Percentiles rank a stretch among this genome's conserved stretches.
phyloP scores from a whole-genome alignment of 495 filamentous ascomycete species.

The Aspergillus heteromorphus region DNA sequence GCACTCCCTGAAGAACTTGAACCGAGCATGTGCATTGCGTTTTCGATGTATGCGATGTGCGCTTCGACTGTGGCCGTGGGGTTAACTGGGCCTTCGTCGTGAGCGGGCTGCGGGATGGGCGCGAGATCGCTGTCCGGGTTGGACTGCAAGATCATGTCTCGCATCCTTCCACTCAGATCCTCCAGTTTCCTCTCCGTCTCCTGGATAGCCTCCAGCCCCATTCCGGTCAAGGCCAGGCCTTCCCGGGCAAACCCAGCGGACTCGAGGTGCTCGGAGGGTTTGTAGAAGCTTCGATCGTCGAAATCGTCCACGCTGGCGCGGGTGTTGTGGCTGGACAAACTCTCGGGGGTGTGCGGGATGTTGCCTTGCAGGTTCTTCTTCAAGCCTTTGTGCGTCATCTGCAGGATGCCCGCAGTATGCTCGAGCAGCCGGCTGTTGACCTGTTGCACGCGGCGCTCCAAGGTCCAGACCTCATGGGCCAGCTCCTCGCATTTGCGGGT shows the following conservation, averaged over 20 bases:
- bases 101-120: conserved; percentile 27
- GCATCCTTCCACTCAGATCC: conserved; percentile 63
- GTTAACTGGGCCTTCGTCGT: conserved; percentile 15
- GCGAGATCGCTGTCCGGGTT: conserved; percentile 42
- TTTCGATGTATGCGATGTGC: conserved; percentile 50
- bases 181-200: conserved; percentile 66
- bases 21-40: conserved; percentile 34
- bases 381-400: conserved; percentile 71
- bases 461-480: conserved; percentile 66
- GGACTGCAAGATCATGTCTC: conserved; percentile 59
- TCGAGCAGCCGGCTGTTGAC: conserved; percentile 70
- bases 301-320: conserved; percentile 52
- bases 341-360: conserved; percentile 63
- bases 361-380: conserved; percentile 41
- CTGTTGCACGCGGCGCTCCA: conserved; percentile 67
- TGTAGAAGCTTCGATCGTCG: conserved; percentile 77
- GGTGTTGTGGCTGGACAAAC: conserved; percentile 51
- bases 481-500: conserved; percentile 82
- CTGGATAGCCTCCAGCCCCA: conserved; percentile 36
- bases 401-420: conserved; percentile 86
- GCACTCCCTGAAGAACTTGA: conserved; percentile 5
- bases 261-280: conserved; percentile 61
- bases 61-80: conserved; percentile 31
- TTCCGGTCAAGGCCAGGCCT: conserved; percentile 15
- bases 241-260: conserved; percentile 30